Percentiles rank a stretch among this genome's conserved stretches.
These are phyloP conservation scores for Fusarium newnesense DNA, from an alignment of 2,329 filamentous ascomycete genomes.

Conservation along the genomic window DNA sequence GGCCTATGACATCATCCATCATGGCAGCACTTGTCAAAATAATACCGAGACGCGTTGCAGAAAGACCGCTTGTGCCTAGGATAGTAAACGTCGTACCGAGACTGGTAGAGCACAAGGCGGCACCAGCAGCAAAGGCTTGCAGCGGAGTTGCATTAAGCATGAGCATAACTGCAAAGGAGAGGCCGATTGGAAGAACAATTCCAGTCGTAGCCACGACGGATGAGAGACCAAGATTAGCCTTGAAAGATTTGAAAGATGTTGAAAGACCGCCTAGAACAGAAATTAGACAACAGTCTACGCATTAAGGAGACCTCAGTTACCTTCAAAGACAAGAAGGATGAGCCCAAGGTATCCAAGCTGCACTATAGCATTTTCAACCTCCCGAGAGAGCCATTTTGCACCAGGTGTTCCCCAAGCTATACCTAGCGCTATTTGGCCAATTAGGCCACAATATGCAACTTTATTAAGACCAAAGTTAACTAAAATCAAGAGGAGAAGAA, in stretches of 20 bases:
- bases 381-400: slow-evolving; percentile 64
- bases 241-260: slow-evolving; percentile 52
- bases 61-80: slow-evolving; percentile 55
- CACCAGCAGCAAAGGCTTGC: slow-evolving; percentile 78
- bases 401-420: slow-evolving; percentile 77
- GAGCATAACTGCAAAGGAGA: slow-evolving; percentile 69
- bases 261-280: slow-evolving; percentile 62
- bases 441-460: slow-evolving; percentile 73
- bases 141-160: slow-evolving; percentile 62
- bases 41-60: slow-evolving; percentile 61
- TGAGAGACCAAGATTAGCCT: slow-evolving; percentile 70
- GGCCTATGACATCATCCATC: slow-evolving; percentile 82
- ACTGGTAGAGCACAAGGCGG: slow-evolving; percentile 78
- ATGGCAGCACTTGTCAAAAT: slow-evolving; percentile 79
- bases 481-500: slow-evolving; percentile 71
- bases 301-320: slow-evolving; percentile 40
- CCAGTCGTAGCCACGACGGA: slow-evolving; percentile 72
- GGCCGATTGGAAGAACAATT: slow-evolving; percentile 69
- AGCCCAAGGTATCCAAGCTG: slow-evolving; percentile 78
- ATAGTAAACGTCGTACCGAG: slow-evolving; percentile 76
- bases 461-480: slow-evolving; percentile 67
- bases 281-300: neutral
- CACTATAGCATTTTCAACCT: slow-evolving; percentile 65
- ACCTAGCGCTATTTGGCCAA: slow-evolving; percentile 78
- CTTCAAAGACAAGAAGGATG: slow-evolving; percentile 78